Conservation (phyloP, 169 alveolate species). For the Plasmodium yoelii region DNA sequence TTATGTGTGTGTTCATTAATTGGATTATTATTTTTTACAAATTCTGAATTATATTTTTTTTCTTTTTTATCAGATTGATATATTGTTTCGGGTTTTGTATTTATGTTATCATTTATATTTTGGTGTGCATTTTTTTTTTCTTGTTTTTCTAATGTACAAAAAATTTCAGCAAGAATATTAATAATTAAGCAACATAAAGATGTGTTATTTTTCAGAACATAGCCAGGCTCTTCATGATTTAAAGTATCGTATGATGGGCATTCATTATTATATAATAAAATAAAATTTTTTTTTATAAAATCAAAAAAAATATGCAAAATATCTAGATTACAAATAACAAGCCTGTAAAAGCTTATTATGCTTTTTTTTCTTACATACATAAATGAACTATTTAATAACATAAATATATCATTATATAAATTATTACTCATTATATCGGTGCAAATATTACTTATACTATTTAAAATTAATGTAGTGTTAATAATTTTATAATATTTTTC, state of each 20-base stretch:
- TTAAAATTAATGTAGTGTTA: slow-evolving; percentile 38
- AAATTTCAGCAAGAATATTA: slow-evolving; percentile 44
- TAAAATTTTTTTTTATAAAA: slow-evolving; percentile 21
- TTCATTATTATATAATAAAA: slow-evolving; percentile 24
- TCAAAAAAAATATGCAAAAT: slow-evolving; percentile 31
- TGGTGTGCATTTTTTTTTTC: neutral
- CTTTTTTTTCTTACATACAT: slow-evolving; percentile 39
- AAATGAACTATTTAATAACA: slow-evolving; percentile 29
- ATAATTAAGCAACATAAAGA: slow-evolving; percentile 38
- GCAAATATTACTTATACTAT: slow-evolving; percentile 54
- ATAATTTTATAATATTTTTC: slow-evolving; percentile 12
- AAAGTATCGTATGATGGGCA: slow-evolving; percentile 21
- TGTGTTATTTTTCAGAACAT: slow-evolving; percentile 19
- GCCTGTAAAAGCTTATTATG: slow-evolving; percentile 29
- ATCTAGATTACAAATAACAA: slow-evolving; percentile 29
- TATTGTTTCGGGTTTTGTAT: neutral
- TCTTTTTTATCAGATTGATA: neutral
- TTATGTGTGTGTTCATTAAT: neutral
- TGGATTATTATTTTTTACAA: neutral
- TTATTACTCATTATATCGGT: slow-evolving; percentile 53
- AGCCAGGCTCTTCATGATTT: slow-evolving; percentile 2
- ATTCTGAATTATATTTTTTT: neutral
- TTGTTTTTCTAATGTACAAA: slow-evolving; percentile 12
- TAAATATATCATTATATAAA: slow-evolving; percentile 21
- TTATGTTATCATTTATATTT: neutral